Percentiles rank a stretch among this genome's conserved stretches.
phyloP scores from a whole-genome alignment of 1,284 basidiomycete genomes.

The Cryptococcus sp. region DNA sequence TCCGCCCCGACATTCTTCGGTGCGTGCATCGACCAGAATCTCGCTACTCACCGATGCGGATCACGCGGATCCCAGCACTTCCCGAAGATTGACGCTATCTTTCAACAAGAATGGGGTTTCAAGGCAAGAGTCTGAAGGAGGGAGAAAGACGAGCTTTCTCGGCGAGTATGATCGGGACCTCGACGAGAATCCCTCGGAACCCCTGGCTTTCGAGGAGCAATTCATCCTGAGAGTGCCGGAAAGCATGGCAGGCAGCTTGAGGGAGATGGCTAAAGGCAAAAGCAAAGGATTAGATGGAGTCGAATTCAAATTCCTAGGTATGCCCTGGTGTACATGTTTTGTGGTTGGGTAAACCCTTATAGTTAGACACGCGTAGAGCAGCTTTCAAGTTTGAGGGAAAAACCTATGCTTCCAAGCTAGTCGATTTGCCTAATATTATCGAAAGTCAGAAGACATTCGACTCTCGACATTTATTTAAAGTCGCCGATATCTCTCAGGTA shows the following conservation, averaged over 20 bases:
- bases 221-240: conserved; percentile 88
- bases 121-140: conserved; percentile 13
- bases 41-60: not conserved
- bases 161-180: conserved; percentile 89
- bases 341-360: not conserved
- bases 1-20: conserved; percentile 11
- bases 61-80: not conserved
- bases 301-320: conserved; percentile 98
- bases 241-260: conserved; percentile 57
- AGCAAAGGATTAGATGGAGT: conserved; percentile 74
- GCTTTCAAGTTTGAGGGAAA: conserved; percentile 81
- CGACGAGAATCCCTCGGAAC: conserved; percentile 86
- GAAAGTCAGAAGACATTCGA: conserved; percentile 97
- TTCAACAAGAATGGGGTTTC: conserved; percentile 24
- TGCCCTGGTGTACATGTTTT: conserved; percentile 14
- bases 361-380: conserved; percentile 80
- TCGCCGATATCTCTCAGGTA: conserved; percentile 96
- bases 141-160: conserved; percentile 62
- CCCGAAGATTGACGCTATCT: conserved; percentile 33
- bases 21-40: not conserved
- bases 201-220: conserved; percentile 91
- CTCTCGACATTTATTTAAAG: conserved; percentile 96
- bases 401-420: conserved; percentile 85
- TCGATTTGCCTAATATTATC: conserved; percentile 90
- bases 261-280: conserved; percentile 73